phyloP scores from a whole-genome alignment of 2,329 filamentous ascomycete species.

The Penicillium griseofulvum region DNA sequence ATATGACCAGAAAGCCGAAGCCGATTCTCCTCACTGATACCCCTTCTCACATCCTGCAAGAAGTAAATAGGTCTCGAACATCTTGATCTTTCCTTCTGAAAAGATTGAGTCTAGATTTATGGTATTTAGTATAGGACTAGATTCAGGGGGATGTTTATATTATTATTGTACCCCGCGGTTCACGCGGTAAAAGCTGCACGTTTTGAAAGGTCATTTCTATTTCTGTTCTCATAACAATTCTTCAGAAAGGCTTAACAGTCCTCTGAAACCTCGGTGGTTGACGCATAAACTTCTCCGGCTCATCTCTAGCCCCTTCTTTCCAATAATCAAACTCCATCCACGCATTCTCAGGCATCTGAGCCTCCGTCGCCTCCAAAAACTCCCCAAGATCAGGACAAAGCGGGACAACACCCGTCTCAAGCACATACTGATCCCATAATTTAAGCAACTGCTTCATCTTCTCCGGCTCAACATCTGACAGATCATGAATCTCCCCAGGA shows the following conservation, averaged over 20 bases:
- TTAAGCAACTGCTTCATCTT: constrained; percentile 50
- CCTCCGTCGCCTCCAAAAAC: constrained; percentile 60
- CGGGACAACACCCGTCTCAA: constrained; percentile 61
- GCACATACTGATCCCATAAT: constrained; percentile 58
- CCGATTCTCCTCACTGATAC: not conserved
- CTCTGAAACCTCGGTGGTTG: constrained; percentile 36
- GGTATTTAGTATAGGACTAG: not conserved
- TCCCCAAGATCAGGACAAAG: constrained; percentile 57
- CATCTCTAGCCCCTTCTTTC: constrained; percentile 53
- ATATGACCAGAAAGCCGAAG: constrained; percentile 12
- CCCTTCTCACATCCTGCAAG: constrained; percentile 8
- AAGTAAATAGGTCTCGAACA: not conserved
- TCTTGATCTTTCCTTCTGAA: no score
- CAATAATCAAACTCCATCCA: constrained; percentile 68
- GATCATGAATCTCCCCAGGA: constrained; percentile 52
- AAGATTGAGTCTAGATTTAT: not conserved
- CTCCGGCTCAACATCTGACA: constrained; percentile 44
- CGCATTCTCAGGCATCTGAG: constrained; percentile 63
- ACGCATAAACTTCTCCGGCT: constrained; percentile 46
- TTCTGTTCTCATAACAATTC: not conserved
- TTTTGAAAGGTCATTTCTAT: not conserved
- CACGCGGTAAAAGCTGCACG: not conserved
- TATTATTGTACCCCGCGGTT: constrained; percentile 2
- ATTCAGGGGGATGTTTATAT: no score
- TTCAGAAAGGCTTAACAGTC: constrained; percentile 25